Evolutionary conservation across 2,329 filamentous ascomycete species (phyloP).

Genomic region (Thermoascus crustaceus): DNA sequence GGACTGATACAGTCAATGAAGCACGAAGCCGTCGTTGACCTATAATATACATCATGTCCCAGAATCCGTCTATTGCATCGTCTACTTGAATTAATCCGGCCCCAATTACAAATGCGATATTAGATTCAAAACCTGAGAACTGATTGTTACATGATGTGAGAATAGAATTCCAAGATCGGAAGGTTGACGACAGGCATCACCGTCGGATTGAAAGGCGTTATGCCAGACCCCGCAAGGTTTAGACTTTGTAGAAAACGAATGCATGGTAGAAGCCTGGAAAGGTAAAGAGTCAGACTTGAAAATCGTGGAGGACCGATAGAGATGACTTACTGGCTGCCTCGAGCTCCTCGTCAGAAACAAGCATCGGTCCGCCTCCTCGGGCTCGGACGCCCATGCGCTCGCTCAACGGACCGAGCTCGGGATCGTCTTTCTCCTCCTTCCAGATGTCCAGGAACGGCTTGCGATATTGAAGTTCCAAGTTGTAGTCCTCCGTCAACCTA

Average conservation of each 20-base stretch:
- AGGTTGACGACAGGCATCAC: no score
- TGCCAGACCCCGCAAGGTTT: no score
- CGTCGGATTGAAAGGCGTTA: no score
- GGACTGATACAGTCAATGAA: no score
- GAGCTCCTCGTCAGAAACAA: slow-evolving; percentile 79
- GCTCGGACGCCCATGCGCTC: slow-evolving; percentile 93
- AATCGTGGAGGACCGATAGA: neutral
- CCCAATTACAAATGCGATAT: no score
- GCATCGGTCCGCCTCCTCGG: slow-evolving; percentile 54
- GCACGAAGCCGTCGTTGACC: no score
- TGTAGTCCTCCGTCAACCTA: slow-evolving; percentile 83
- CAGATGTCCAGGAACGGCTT: slow-evolving; percentile 87
- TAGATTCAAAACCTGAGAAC: no score
- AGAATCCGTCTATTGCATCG: neutral
- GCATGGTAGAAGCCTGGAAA: slow-evolving; percentile 67
- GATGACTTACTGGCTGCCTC: slow-evolving; percentile 62
- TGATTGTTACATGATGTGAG: no score
- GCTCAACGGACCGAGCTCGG: slow-evolving; percentile 70
- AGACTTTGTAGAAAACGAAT: slow-evolving; percentile 96
- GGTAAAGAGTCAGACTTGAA: neutral
- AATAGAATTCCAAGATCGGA: no score
- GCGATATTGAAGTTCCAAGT: slow-evolving; percentile 89
- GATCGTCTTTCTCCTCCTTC: slow-evolving; percentile 82
- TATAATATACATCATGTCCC: neutral
- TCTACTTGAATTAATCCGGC: no score